Evolutionary conservation across 1,139 yeast genomes (phyloP).

Genomic region (Candida mesenterica): DNA sequence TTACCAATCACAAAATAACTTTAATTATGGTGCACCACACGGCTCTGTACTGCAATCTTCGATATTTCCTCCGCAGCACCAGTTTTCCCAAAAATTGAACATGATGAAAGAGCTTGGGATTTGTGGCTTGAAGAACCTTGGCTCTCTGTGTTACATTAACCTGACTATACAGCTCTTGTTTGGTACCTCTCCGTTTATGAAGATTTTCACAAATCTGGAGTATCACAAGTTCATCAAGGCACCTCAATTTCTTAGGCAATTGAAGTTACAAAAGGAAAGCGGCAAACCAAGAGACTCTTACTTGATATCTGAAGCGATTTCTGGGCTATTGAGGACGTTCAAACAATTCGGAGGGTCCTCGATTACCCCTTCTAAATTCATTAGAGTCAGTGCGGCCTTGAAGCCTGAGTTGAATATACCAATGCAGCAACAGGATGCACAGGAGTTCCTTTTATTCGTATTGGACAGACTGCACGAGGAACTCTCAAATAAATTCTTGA

Average conservation of each 20-base stretch:
- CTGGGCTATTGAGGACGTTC: slow-evolving; percentile 44
- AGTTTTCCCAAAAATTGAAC: slow-evolving; percentile 30
- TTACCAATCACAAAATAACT: neutral
- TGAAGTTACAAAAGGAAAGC: slow-evolving; percentile 23
- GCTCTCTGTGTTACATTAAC: slow-evolving; percentile 73
- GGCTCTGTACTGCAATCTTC: neutral
- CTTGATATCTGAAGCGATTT: slow-evolving; percentile 47
- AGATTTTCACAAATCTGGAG: slow-evolving; percentile 40
- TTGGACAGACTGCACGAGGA: slow-evolving; percentile 73
- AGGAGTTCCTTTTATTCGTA: slow-evolving; percentile 65
- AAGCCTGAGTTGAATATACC: slow-evolving; percentile 71
- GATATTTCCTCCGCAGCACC: neutral
- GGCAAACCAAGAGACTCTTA: slow-evolving; percentile 23
- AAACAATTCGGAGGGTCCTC: slow-evolving; percentile 57
- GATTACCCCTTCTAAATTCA: slow-evolving; percentile 63
- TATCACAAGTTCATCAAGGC: slow-evolving; percentile 41
- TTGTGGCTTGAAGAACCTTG: slow-evolving; percentile 68
- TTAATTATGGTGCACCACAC: neutral
- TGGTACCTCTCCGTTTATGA: slow-evolving; percentile 47
- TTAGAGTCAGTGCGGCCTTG: slow-evolving; percentile 50
- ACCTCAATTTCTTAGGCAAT: slow-evolving; percentile 25
- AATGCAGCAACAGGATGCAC: slow-evolving; percentile 75
- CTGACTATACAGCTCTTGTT: slow-evolving; percentile 66
- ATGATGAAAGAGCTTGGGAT: slow-evolving; percentile 46
- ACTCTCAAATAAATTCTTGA: slow-evolving; percentile 34